These are phyloP conservation scores for Sclerotinia minor DNA, from an alignment of 2,329 filamentous ascomycete genomes.

Conservation along the genomic window DNA sequence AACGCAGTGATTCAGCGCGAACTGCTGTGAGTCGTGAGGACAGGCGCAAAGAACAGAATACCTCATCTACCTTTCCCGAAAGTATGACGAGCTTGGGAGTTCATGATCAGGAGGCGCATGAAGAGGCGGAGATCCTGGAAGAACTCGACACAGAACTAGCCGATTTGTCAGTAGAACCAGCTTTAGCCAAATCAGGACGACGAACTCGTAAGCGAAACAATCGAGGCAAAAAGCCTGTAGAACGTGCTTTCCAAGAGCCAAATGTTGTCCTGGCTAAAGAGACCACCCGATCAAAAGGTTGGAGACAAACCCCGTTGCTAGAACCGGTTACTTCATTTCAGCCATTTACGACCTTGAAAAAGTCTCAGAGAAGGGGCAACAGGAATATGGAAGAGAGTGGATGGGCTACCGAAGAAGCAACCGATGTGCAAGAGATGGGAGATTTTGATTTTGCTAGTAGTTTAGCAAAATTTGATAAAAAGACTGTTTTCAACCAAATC, in stretches of 20 bases:
- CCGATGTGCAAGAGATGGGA: constrained; percentile 86
- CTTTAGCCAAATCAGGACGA: constrained; percentile 38
- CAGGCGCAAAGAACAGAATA: constrained; percentile 35
- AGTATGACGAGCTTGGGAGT: constrained; percentile 48
- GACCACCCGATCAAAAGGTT: constrained; percentile 58
- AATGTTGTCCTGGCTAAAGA: constrained; percentile 48
- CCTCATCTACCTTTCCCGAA: constrained; percentile 47
- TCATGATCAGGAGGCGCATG: constrained; percentile 35
- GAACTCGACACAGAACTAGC: constrained; percentile 32
- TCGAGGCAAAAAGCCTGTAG: constrained; percentile 42
- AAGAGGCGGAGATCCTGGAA: constrained; percentile 33
- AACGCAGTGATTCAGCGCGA: constrained; percentile 33
- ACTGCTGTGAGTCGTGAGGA: constrained; percentile 34
- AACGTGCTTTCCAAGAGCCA: constrained; percentile 41
- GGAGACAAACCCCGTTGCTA: constrained; percentile 66
- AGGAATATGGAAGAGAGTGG: constrained; percentile 63
- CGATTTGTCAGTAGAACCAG: constrained; percentile 30
- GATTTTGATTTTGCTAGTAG: constrained; percentile 93
- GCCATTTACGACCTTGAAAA: constrained; percentile 62
- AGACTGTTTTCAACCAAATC: constrained; percentile 87
- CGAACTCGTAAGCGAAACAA: constrained; percentile 48
- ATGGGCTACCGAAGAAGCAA: constrained; percentile 95
- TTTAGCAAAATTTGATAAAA: constrained; percentile 93
- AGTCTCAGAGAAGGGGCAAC: constrained; percentile 48
- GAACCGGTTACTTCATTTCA: constrained; percentile 64